Percentiles rank a stretch among this genome's conserved stretches.
Evolutionary conservation across 176 grass and related monocot species (phyloP).

Genomic region (Juncus effusus): DNA sequence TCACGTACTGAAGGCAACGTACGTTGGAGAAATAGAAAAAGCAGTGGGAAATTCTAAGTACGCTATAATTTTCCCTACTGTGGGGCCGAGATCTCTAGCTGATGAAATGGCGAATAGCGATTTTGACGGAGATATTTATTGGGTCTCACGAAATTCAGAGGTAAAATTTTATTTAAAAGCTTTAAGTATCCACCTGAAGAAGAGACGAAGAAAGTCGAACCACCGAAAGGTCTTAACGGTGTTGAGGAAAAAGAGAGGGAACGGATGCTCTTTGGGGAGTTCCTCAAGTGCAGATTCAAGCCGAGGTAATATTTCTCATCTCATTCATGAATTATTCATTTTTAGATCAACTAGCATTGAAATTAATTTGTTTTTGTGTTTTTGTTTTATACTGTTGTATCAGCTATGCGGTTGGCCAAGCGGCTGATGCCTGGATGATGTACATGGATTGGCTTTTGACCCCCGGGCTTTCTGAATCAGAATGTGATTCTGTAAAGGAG

Average conservation of each 20-base stretch:
- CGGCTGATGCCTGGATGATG: conserved; percentile 52
- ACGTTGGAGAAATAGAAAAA: conserved; percentile 24
- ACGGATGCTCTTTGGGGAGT: conserved; percentile 26
- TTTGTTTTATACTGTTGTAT: not conserved
- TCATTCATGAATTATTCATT: not conserved
- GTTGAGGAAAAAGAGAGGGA: conserved; percentile 12
- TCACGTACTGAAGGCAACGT: conserved; percentile 32
- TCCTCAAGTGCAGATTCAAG: conserved; percentile 37
- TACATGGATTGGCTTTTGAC: conserved; percentile 68
- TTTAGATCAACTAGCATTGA: not conserved
- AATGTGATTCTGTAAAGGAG: not conserved
- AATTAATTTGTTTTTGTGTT: conserved; percentile 6
- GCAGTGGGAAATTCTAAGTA: conserved; percentile 41
- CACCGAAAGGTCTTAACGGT: not conserved
- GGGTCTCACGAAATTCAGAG: conserved; percentile 39
- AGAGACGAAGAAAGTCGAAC: not conserved
- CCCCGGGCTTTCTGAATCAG: conserved; percentile 14
- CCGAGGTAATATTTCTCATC: conserved; percentile 34
- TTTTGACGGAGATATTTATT: conserved; percentile 45
- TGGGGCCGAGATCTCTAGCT: conserved; percentile 34
- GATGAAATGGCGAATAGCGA: conserved; percentile 48
- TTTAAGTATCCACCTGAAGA: conserved; percentile 28
- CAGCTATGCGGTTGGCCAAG: conserved; percentile 19
- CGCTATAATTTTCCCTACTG: conserved; percentile 35
- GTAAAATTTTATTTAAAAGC: conserved; percentile 28